Evolutionary conservation across 345 rosid genomes (phyloP).

Genomic region (Citrus medica): DNA sequence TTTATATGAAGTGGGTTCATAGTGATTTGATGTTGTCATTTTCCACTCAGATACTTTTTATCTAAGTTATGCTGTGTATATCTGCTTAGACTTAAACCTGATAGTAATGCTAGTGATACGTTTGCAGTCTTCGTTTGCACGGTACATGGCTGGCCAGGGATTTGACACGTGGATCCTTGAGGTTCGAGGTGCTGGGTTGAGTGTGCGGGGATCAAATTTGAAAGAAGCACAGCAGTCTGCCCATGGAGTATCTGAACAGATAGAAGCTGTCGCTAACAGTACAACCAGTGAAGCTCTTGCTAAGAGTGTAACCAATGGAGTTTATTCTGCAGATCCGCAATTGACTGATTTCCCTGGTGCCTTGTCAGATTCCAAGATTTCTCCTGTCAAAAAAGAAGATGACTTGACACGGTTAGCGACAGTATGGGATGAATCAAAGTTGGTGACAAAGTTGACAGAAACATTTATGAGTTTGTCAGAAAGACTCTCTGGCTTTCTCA

Average conservation of each 20-base stretch:
- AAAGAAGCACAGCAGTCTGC: slow-evolving; percentile 58
- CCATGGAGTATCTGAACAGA: slow-evolving; percentile 39
- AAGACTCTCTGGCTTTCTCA: slow-evolving; percentile 81
- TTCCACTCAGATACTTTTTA: not conserved
- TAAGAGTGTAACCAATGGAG: slow-evolving; percentile 36
- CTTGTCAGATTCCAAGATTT: slow-evolving; percentile 31
- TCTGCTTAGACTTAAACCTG: not conserved
- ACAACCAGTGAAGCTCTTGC: slow-evolving; percentile 44
- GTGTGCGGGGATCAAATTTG: slow-evolving; percentile 51
- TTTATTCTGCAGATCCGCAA: slow-evolving; percentile 27
- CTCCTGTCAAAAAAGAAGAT: slow-evolving; percentile 35
- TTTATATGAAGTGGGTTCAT: not conserved
- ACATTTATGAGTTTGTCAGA: slow-evolving; percentile 82
- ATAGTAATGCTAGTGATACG: slow-evolving; percentile 9
- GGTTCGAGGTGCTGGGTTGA: slow-evolving; percentile 95
- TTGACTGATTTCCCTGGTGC: slow-evolving; percentile 21
- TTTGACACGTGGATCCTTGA: slow-evolving; percentile 98
- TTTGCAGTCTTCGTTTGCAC: slow-evolving; percentile 83
- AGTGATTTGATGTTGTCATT: not conserved
- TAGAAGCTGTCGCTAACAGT: slow-evolving; percentile 55
- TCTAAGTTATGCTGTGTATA: not conserved
- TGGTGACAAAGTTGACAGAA: slow-evolving; percentile 62
- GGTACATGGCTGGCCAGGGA: slow-evolving; percentile 81
- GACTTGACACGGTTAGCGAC: slow-evolving; percentile 29
- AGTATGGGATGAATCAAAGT: slow-evolving; percentile 71